Evolutionary conservation across 163 green algal genomes (phyloP).

Genomic region (Scenedesmus sp.): DNA sequence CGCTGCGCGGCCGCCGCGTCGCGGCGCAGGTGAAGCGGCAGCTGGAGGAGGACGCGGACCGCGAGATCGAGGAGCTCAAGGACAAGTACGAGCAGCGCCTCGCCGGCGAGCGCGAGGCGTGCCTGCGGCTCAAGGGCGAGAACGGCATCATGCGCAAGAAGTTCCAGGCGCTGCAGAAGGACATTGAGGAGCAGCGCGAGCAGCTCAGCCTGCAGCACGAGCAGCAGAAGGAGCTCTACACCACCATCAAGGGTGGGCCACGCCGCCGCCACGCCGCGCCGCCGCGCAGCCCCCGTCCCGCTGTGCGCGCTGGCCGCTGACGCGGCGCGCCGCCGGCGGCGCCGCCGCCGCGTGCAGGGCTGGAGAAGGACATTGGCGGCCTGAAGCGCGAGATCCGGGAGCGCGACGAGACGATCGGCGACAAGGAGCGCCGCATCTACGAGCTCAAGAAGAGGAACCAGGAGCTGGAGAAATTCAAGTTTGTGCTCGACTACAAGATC

Average conservation of each 20-base stretch:
- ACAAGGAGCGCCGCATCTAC: constrained; percentile 95
- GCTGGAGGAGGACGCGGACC: constrained; percentile 90
- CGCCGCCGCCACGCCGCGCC: too few species aligned
- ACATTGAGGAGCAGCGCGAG: constrained; percentile 85
- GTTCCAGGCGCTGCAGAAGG: constrained; percentile 85
- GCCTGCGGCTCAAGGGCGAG: constrained; percentile 88
- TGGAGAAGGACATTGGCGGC: constrained; percentile 86
- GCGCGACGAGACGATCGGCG: constrained; percentile 89
- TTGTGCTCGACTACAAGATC: constrained; percentile 96
- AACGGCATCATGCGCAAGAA: constrained; percentile 96
- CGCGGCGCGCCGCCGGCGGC: too few species aligned
- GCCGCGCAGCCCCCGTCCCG: too few species aligned
- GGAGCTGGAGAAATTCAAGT: constrained; percentile 95
- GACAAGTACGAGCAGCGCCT: constrained; percentile 58
- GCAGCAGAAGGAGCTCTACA: constrained; percentile 68
- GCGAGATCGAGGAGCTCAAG: constrained; percentile 73
- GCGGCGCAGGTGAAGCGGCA: constrained; percentile 69
- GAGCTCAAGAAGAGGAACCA: constrained; percentile 97
- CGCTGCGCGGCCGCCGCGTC: too few species aligned
- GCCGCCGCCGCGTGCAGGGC: too few species aligned
- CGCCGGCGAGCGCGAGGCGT: constrained; percentile 45
- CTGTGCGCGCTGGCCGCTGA: too few species aligned
- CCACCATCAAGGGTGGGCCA: constrained; percentile 65
- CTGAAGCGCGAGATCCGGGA: constrained; percentile 89
- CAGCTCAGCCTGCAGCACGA: constrained; percentile 41